Percentiles rank a stretch among this genome's conserved stretches.
These are phyloP conservation scores for Cornus florida DNA, from an alignment of 148 eudicot species.

Conservation along the genomic window DNA sequence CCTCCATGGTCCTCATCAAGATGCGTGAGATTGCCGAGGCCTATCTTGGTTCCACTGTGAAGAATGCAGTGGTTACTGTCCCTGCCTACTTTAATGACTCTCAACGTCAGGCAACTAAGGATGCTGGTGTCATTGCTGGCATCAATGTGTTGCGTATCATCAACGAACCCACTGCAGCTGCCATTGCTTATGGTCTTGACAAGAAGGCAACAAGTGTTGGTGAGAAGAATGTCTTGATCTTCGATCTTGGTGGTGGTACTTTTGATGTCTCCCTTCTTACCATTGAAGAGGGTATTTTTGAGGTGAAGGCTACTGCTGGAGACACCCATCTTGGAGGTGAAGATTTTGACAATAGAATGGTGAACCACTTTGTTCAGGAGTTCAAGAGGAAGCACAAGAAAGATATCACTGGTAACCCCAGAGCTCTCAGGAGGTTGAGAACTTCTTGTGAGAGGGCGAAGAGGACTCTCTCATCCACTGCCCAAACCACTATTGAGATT, in stretches of 20 bases:
- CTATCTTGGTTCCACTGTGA: conserved; percentile 35
- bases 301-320: conserved; percentile 53
- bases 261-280: conserved; percentile 47
- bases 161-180: conserved; percentile 50
- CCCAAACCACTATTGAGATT: conserved; percentile 47
- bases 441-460: conserved; percentile 49
- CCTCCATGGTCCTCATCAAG: conserved; percentile 40
- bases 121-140: conserved; percentile 46
- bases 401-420: conserved; percentile 44
- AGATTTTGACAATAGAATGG: conserved; percentile 44
- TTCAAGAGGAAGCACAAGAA: conserved; percentile 51
- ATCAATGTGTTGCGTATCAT: conserved; percentile 45
- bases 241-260: conserved; percentile 49
- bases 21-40: conserved; percentile 55
- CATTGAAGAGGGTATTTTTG: conserved; percentile 50
- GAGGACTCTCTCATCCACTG: conserved; percentile 50
- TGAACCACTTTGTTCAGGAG: conserved; percentile 44
- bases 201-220: conserved; percentile 49
- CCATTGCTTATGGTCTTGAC: conserved; percentile 55
- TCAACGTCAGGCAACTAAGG: conserved; percentile 45
- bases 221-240: conserved; percentile 46
- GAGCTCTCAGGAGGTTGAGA: conserved; percentile 47
- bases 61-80: conserved; percentile 46
- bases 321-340: conserved; percentile 51
- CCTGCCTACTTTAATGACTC: conserved; percentile 50